Base-by-base conservation (phyloP, 2,329 filamentous ascomycete species). In the Calonectria pteridis region DNA sequence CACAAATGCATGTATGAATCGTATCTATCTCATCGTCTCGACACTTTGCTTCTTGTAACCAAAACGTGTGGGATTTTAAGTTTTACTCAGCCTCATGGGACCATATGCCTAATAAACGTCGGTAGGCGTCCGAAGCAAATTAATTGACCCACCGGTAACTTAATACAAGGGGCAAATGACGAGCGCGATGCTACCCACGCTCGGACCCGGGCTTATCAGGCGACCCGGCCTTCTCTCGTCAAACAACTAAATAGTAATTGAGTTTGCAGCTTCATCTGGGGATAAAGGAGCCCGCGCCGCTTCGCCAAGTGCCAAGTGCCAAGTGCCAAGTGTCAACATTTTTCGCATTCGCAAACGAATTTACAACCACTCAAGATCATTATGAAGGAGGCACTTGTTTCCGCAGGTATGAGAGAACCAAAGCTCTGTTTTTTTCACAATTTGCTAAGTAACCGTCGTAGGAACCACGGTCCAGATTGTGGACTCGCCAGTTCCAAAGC, bases 391-490 rank as follows among this genome's bases (percentile, higher is more conserved):
- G 55, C 55, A 37, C 33, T 59, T 37, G 33, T 59, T 18, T 59
- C 55, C 16, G 55, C 55, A 16, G 55, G 55, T 59, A 35, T 4
- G 55, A 26, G 14, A 16, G n/a, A 33, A 23, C 6, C 10, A 2
- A 37, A 4, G 26, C 31, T 4, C 26, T n/a, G n/a, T 6, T 26
- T 35, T 35, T n/a, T 18, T 7, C 18, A 23, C 35, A 11, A 37
- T 20, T 33, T 16, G 35, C 33, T 59, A 59, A 28, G 31, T 9
- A 16, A 28, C 11, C 9, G 18, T 37, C n/a, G 13, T 59, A 59
- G 55, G 55, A 37, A 31, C 55, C 33, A 59, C 33, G 55, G 55
- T 59, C 33, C 20, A 59, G 55, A 59, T 59, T 37, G 55, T 59
- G 55, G 55, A 59, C 33, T 59, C 55, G 10, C 55, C 55, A 14